Percentiles rank a stretch among this genome's conserved stretches.
Conservation (phyloP, 2,329 filamentous ascomycete genomes). For the Microcyclospora tardicrescens region DNA sequence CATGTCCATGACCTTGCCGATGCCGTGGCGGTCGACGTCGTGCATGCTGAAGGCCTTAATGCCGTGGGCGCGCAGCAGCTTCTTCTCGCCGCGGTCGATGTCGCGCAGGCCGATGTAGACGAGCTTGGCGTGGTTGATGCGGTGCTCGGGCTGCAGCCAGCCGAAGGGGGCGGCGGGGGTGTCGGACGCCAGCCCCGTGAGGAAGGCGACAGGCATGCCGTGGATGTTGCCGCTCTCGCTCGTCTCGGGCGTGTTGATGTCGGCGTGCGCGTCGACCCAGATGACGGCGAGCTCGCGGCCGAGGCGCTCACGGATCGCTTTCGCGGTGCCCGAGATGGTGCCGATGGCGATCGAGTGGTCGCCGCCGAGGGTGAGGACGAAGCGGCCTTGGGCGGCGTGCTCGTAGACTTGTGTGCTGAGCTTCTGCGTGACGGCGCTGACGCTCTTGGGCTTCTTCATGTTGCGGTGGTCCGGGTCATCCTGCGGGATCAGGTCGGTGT, state of each 20-base stretch:
- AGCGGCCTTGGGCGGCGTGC: conserved; percentile 68
- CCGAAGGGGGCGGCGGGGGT: conserved; percentile 71
- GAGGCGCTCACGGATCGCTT: conserved; percentile 72
- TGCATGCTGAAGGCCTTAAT: conserved; percentile 99
- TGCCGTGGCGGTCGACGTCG: conserved; percentile 88
- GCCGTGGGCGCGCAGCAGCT: conserved; percentile 71
- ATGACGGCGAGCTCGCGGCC: conserved; percentile 81
- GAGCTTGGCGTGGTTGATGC: conserved; percentile 63
- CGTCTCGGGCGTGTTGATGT: conserved; percentile 93
- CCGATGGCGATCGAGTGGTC: conserved; percentile 97
- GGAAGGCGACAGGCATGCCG: conserved; percentile 91
- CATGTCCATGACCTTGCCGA: conserved; percentile 95
- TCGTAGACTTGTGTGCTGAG: conserved; percentile 77
- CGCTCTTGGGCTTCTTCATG: conserved; percentile 88
- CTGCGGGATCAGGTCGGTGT: conserved; percentile 58
- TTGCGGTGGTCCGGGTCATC: conserved; percentile 67
- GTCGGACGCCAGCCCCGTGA: conserved; percentile 64
- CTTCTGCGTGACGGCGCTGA: conserved; percentile 69
- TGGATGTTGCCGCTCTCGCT: conserved; percentile 88
- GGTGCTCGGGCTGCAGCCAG: conserved; percentile 67
- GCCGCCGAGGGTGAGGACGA: conserved; percentile 85
- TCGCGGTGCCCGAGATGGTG: conserved; percentile 75
- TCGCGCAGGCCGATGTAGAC: conserved; percentile 95
- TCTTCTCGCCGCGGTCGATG: conserved; percentile 88
- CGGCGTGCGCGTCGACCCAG: conserved; percentile 96